Conservation (phyloP, 2,329 filamentous ascomycete genomes). For the Hypoxylon rubiginosum region DNA sequence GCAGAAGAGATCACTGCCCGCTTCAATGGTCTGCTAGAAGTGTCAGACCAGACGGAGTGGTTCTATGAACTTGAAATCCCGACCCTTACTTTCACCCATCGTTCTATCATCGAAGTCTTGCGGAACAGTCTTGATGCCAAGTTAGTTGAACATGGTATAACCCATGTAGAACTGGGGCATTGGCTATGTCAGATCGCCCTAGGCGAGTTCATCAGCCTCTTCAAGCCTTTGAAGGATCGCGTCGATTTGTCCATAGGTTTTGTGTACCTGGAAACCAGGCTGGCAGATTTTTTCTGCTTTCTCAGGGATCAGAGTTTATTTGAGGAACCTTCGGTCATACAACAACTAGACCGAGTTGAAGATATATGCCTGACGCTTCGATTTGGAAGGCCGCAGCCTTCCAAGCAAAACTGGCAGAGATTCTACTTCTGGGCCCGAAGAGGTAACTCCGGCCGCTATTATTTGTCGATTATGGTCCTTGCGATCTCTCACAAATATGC, state of each 20-base stretch:
- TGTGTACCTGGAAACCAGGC: no score
- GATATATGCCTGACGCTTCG: neutral
- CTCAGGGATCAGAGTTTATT: neutral
- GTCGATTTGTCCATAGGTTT: neutral
- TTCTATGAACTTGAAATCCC: neutral
- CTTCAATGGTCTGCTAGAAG: conserved; percentile 23
- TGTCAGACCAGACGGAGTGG: no score
- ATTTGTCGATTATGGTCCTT: neutral
- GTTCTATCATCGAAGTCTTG: conserved; percentile 26
- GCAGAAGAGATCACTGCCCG: conserved; percentile 15
- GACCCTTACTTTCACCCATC: conserved; percentile 15
- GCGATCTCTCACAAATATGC: neutral
- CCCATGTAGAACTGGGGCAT: neutral
- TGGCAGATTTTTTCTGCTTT: neutral
- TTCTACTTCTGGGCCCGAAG: neutral
- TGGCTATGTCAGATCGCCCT: neutral
- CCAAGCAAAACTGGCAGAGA: neutral
- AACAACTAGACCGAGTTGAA: conserved; percentile 13
- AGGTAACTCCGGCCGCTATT: neutral
- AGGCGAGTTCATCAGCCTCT: neutral
- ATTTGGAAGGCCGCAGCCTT: neutral
- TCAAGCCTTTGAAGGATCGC: neutral
- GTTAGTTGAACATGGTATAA: conserved; percentile 1
- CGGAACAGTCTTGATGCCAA: conserved; percentile 1
- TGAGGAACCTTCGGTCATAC: neutral